phyloP scores from a whole-genome alignment of 352 stramenopile genomes.

The Paralagenidium karlingii region DNA sequence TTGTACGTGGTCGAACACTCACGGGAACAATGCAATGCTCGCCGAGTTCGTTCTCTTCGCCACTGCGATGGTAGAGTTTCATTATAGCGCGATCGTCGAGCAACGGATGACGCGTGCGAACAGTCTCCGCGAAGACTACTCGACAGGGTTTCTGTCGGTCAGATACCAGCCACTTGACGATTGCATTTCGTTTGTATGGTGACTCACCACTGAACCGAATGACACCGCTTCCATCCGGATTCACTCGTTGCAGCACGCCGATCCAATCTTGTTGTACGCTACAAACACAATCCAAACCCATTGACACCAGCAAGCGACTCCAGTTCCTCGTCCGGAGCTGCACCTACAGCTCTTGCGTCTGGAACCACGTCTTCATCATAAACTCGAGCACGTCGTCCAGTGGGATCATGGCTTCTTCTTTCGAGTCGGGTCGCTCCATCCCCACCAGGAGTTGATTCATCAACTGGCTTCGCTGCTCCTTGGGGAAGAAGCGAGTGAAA shows the following conservation, averaged over 20 bases:
- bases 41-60: conserved; percentile 74
- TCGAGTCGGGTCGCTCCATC: too few relatives aligned
- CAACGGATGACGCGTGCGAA: conserved; percentile 32
- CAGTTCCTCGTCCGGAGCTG: too few relatives aligned
- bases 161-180: too few relatives aligned
- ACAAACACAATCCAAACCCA: too few relatives aligned
- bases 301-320: too few relatives aligned
- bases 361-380: conserved; percentile 61
- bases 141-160: too few relatives aligned
- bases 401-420: conserved; percentile 25
- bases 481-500: too few relatives aligned
- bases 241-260: conserved; percentile 41
- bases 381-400: conserved; percentile 58
- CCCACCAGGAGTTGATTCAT: too few relatives aligned
- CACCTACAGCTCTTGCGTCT: conserved; percentile 37
- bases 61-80: conserved; percentile 60
- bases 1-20: too few relatives aligned
- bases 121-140: conserved; percentile 37
- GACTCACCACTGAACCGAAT: conserved; percentile 38
- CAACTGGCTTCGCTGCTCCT: too few relatives aligned
- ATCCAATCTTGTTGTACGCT: conserved; percentile 49
- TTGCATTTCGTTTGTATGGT: not conserved
- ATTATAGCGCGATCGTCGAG: conserved; percentile 37
- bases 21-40: conserved; percentile 51
- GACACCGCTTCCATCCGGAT: conserved; percentile 44